These are phyloP conservation scores for Arachis stenosperma DNA, from an alignment of 306 rosid species.

Conservation along the genomic window DNA sequence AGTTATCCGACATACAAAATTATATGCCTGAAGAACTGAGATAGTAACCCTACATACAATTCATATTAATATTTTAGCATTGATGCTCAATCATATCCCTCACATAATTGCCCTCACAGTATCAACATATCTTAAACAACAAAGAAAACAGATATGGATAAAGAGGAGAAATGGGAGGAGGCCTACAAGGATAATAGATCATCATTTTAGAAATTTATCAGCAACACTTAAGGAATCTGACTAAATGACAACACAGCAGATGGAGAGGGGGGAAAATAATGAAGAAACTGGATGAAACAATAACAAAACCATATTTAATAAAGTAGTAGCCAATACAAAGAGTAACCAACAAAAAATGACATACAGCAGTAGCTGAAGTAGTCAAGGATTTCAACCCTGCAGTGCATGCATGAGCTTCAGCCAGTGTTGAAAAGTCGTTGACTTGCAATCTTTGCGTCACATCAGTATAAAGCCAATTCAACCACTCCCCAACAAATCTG, in stretches of 20 bases:
- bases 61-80: background rate
- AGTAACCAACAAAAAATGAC: conserved; percentile 37
- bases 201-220: background rate
- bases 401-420: conserved; percentile 99
- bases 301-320: no score
- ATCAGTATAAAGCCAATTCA: conserved; percentile 86
- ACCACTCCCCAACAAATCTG: conserved; percentile 94
- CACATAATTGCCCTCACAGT: background rate
- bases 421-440: conserved; percentile 81
- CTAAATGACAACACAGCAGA: background rate
- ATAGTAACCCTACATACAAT: background rate
- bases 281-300: no score
- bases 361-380: conserved; percentile 88
- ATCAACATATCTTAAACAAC: conserved; percentile 10
- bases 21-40: background rate
- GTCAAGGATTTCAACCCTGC: conserved; percentile 98
- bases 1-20: conserved; percentile 26
- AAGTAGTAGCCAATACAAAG: conserved; percentile 6
- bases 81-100: conserved; percentile 8
- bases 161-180: background rate
- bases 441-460: conserved; percentile 81
- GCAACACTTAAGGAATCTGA: background rate
- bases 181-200: background rate
- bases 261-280: no score
- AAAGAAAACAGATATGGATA: background rate